Conservation (phyloP, 208 protist species). For the Entamoeba invadens region DNA sequence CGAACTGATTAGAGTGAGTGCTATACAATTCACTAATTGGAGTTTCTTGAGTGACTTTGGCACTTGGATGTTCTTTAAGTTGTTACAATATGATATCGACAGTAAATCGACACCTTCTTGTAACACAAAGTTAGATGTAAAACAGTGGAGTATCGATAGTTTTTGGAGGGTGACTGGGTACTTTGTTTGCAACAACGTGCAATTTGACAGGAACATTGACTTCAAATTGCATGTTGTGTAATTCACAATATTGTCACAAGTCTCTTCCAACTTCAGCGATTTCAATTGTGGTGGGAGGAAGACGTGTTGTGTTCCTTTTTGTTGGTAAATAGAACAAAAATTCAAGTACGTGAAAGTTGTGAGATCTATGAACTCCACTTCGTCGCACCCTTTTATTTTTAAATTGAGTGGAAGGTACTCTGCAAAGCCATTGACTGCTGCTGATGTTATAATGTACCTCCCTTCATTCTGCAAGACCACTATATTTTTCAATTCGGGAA, state of each 20-base stretch:
- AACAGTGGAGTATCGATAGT: background rate
- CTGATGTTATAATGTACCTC: background rate
- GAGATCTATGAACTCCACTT: background rate
- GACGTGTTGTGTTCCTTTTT: background rate
- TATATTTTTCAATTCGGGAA: background rate
- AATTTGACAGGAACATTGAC: background rate
- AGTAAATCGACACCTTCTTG: background rate
- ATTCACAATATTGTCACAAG: background rate
- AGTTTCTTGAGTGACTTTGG: background rate
- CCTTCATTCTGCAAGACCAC: background rate
- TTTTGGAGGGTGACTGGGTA: background rate
- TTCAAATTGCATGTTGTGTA: background rate
- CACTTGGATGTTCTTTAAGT: background rate
- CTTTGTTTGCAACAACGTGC: background rate
- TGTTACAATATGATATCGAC: background rate
- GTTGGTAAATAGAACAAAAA: background rate
- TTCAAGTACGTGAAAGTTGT: background rate
- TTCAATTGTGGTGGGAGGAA: background rate
- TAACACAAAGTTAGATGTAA: background rate
- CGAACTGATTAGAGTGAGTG: background rate
- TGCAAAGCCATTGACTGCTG: background rate
- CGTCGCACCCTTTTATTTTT: background rate
- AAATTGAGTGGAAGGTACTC: background rate
- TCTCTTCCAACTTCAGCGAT: background rate
- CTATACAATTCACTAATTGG: background rate